Evolutionary conservation across 2,329 filamentous ascomycete species (phyloP), one percentile per base, ranked within the genome.

Genomic region (Penicillium occitanis): DNA sequence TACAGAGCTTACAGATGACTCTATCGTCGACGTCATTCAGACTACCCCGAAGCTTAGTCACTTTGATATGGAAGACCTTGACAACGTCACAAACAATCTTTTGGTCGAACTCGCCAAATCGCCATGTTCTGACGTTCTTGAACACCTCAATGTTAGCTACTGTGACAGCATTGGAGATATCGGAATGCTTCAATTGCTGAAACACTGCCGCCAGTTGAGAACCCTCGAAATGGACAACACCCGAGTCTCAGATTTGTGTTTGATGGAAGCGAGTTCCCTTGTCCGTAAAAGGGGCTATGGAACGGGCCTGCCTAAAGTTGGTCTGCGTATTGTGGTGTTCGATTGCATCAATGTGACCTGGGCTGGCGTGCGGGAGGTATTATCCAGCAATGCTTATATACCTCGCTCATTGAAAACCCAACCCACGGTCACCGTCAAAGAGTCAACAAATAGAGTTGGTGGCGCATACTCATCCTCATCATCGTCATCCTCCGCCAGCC

Each of bases 341-440:
- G 95, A 99, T 79, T 98, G 94, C 76, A 87, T 90, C 70, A 91
- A 94, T 72, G 88, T 98, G 2, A 97, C 92, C 0, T 98, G 94
- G 94, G 91, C 91, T 0, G 94, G 94, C 35, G 86, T 97, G 44
- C 89, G 91, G 59, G 92, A 97, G 77, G 87, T 98, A 1, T 83
- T 98, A 2, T 93, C 88, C 14, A 88, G 91, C 70, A 98, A 99
- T 73, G 88, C 91, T 11, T 90, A 93, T 72, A 83, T 91, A 53
- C 86, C 85, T 35, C 85, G 85, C 17, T 82, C 83, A 2, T 78
- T 73, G 40, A 77, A 77, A 63, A 69, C 71, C 25, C 51, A 60
- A 65, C 73, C 71, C 61, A 69, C 72, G 7, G 73, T 76, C 25
- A 77, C 76, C 10, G 75, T 79, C 25, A 73, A 78, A 8, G 72